Conservation (phyloP, 768 basidiomycete genomes). For the Leccinum truebloodii region DNA sequence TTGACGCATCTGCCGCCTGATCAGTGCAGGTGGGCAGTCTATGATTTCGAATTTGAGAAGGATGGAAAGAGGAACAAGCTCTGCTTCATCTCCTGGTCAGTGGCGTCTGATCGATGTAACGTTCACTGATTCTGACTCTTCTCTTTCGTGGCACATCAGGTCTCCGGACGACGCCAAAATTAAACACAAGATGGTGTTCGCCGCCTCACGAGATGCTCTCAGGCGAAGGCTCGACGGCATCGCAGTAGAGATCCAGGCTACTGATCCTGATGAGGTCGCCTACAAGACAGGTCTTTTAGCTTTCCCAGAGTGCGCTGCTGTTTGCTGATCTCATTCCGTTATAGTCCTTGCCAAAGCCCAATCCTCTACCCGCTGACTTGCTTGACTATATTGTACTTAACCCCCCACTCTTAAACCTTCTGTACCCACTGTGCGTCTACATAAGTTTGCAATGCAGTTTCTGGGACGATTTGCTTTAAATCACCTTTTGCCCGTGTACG, state of each 20-base stretch:
- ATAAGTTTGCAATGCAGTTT: background rate
- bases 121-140: background rate
- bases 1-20: slow-evolving; percentile 65
- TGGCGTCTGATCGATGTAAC: slow-evolving; percentile 19
- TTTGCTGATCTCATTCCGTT: slow-evolving; percentile 7
- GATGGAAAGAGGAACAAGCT: slow-evolving; percentile 86
- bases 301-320: background rate
- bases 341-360: slow-evolving; percentile 22
- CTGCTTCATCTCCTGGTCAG: slow-evolving; percentile 84
- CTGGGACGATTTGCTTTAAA: slow-evolving; percentile 2
- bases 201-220: slow-evolving; percentile 87
- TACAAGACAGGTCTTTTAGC: slow-evolving; percentile 61
- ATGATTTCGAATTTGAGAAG: slow-evolving; percentile 84
- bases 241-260: slow-evolving; percentile 82
- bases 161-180: slow-evolving; percentile 82
- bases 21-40: slow-evolving; percentile 86
- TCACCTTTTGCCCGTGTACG: slow-evolving; percentile 3
- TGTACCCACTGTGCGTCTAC: slow-evolving; percentile 19
- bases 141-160: slow-evolving; percentile 46
- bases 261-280: slow-evolving; percentile 70
- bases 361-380: slow-evolving; percentile 16
- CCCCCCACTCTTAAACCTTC: background rate
- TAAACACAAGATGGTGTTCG: slow-evolving; percentile 91
- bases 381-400: slow-evolving; percentile 9
- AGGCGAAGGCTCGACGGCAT: slow-evolving; percentile 77